Base-by-base conservation (phyloP, 2,329 filamentous ascomycete genomes). In the Aspergillus piperis region DNA sequence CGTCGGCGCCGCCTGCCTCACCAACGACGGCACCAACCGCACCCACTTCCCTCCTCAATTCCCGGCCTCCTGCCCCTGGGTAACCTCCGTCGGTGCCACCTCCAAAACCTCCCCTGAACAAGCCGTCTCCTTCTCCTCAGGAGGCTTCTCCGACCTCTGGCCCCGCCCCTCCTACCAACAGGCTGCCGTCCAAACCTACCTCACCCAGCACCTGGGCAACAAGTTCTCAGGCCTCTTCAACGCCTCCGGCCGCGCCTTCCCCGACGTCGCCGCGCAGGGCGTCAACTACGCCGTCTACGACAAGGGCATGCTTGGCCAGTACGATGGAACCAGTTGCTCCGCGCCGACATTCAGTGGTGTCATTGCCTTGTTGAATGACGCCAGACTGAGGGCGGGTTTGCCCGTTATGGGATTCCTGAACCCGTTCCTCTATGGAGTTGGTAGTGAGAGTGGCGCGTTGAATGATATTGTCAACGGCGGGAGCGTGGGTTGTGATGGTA, bases 321-420 rank as follows among this genome's bases (percentile, higher is more conserved):
- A 77, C 3, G 73, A 75, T 25, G 79, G 78, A 11, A 80, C 78
- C 1, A 77, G 74, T 23, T 83, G 85, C 32, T 82, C 86, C 0
- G 74, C 84, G 0, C 88, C 88, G 0, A 75, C 85, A 0, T 84
- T 85, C 23, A 83, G 84, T 0, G 83, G 80, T 6, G 78, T 90
- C 51, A 76, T 90, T 42, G 78, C 83, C 1, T 79, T 90, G 3
- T 74, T 90, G 58, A 90, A 90, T 65, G 86, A 89, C 66, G 84
- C 83, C 0, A 77, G 85, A 36, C 71, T 88, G 17, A 73, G 79
- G 0, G 75, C 73, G 6, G 82, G 82, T 5, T 80, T 83, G 68
- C 69, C 79, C 0, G 71, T 78, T 0, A 73, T 88, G 47, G 86
- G 86, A 0, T 88, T 85, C 75, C 62, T 88, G 50, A 88, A 88